Evolutionary conservation across 2,329 filamentous ascomycete species (phyloP).

Genomic region (Aspergillus sclerotialis): DNA sequence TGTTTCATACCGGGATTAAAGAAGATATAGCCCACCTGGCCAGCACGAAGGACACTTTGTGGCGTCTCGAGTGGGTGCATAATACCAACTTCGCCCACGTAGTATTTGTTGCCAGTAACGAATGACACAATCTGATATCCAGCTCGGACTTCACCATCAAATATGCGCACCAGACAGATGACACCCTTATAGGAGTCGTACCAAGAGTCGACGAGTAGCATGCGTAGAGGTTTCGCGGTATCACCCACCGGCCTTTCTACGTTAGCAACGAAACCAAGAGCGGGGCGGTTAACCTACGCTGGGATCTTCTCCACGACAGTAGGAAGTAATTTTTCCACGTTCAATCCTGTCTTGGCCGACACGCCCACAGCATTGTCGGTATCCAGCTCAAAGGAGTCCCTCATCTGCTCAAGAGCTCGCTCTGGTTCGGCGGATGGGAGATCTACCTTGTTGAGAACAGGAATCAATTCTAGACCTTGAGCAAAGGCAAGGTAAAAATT

Average conservation of each 20-base stretch:
- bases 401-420: constrained; percentile 78
- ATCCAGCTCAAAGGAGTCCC: constrained; percentile 80
- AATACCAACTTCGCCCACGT: constrained; percentile 91
- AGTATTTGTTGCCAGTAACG: constrained; percentile 82
- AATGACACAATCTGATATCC: constrained; percentile 85
- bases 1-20: constrained; percentile 99
- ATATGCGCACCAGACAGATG: constrained; percentile 81
- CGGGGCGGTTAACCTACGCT: constrained; percentile 36
- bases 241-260: constrained; percentile 62
- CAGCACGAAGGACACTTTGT: constrained; percentile 72
- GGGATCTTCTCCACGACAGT: constrained; percentile 81
- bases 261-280: constrained; percentile 12
- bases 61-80: constrained; percentile 86
- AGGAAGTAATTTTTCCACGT: constrained; percentile 76
- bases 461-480: constrained; percentile 77
- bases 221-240: constrained; percentile 62
- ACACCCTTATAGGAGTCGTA: constrained; percentile 96
- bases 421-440: constrained; percentile 82
- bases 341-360: constrained; percentile 88
- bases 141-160: constrained; percentile 75
- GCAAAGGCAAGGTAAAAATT: constrained; percentile 98
- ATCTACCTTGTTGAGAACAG: constrained; percentile 96
- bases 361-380: constrained; percentile 67
- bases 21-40: constrained; percentile 92
- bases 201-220: constrained; percentile 95